Evolutionary conservation across 2,329 filamentous ascomycete species (phyloP), one percentile per base, ranked within the genome.

Genomic region (Sclerotinia trifoliorum): DNA sequence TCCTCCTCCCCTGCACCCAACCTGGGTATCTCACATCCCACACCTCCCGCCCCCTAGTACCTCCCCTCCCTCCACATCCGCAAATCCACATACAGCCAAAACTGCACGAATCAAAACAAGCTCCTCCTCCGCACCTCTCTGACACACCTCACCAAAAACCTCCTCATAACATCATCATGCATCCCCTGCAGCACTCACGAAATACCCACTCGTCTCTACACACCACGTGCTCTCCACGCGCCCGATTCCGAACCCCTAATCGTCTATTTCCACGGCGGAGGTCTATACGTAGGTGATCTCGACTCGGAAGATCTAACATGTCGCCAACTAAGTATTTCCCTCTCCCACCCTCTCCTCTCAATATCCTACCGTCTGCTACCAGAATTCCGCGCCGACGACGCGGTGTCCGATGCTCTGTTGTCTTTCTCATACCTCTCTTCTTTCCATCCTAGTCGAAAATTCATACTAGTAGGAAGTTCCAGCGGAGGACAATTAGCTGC

Each of bases 261-360:
- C 15, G 71, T 84, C 24, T 84, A 84, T 73, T 82, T 81, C 71
- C 83, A 84, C 70, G 83, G 83, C 13, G 83, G 83, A 19, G 82
- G 81, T 0, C 75, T 85, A 2, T 75, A 75, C 39, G 80, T 84
- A 44, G 83, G 83, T 15, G 81, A 83, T 65, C 80, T 81, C 2
- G 81, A 84, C 70, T 83, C 80, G 69, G 83, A 85, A 72, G 82
- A 85, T 58, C 74, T 83, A 1, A 80, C 81, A 2, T 83, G 81
- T 71, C 79, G 82, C 0, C 72, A 80, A 35, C 77, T 79, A 29
- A 75, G 73, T 8, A 67, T 77, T 0, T 69, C 70, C 11, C 71
- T 73, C 48, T 69, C 70, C 15, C 71, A 73, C 51, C 72, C 77
- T 2, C 76, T 84, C 39, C 83, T 81, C 73, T 84, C 82, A 0